Percentiles rank a stretch among this genome's conserved stretches.
Evolutionary conservation across 1,284 basidiomycete genomes (phyloP).

Genomic region (Papiliotrema laurentii): DNA sequence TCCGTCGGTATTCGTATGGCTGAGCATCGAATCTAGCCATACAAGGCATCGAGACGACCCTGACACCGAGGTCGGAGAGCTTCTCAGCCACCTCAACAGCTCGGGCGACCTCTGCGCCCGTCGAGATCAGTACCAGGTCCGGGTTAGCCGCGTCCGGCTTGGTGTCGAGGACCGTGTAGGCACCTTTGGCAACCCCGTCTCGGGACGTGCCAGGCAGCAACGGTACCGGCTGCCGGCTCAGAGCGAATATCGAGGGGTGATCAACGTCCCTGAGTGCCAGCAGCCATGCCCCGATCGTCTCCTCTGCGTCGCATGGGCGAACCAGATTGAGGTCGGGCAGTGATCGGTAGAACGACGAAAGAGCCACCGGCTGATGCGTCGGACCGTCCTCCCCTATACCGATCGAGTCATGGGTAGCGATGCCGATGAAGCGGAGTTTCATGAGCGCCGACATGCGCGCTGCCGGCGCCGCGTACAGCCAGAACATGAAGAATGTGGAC

Average conservation of each 20-base stretch:
- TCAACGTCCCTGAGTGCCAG: slow-evolving; percentile 28
- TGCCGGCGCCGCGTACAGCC: slow-evolving; percentile 41
- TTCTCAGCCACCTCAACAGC: slow-evolving; percentile 30
- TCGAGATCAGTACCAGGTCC: slow-evolving; percentile 35
- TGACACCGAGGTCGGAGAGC: slow-evolving; percentile 18
- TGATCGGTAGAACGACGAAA: slow-evolving; percentile 35
- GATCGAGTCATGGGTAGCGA: slow-evolving; percentile 42
- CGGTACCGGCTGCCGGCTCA: slow-evolving; percentile 36
- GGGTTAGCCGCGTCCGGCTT: slow-evolving; percentile 13
- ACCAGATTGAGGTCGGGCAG: slow-evolving; percentile 38
- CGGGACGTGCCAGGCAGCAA: slow-evolving; percentile 29
- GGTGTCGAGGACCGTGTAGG: slow-evolving; percentile 28
- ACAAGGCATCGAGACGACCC: slow-evolving; percentile 41
- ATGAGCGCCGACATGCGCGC: slow-evolving; percentile 40
- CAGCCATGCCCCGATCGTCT: slow-evolving; percentile 31
- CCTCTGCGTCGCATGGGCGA: slow-evolving; percentile 42
- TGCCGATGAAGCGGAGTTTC: slow-evolving; percentile 38
- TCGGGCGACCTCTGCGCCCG: slow-evolving; percentile 37
- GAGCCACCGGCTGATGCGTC: slow-evolving; percentile 39
- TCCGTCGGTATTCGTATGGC: slow-evolving; percentile 22
- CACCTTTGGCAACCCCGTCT: slow-evolving; percentile 27
- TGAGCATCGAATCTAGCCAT: slow-evolving; percentile 33
- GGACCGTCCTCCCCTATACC: slow-evolving; percentile 44
- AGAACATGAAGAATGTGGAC: slow-evolving; percentile 53
- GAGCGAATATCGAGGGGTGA: slow-evolving; percentile 24